A percentile compares a stretch with the other conserved stretches of the same genome.
These are phyloP conservation scores for Sutorius eximius DNA, from an alignment of 1,284 basidiomycete genomes.

Conservation along the genomic window DNA sequence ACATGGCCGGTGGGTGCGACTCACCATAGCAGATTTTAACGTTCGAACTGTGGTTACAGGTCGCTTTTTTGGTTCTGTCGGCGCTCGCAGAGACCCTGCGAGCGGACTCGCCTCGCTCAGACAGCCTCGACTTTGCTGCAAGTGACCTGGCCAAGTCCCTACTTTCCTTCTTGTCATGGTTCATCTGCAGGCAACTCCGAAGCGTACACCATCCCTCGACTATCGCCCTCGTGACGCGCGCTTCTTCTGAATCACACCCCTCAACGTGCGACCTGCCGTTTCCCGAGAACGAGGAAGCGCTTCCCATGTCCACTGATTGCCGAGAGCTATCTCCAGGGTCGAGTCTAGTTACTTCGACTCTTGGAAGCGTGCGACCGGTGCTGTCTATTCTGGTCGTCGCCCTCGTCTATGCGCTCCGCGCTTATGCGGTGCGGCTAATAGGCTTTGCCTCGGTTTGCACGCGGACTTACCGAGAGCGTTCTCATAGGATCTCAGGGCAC, in stretches of 20 bases:
- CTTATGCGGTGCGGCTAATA: conserved; percentile 20
- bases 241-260: conserved; percentile 4
- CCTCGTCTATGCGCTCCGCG: conserved; percentile 15
- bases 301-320: conserved; percentile 1
- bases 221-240: neutral
- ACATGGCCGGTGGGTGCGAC: conserved; percentile 11
- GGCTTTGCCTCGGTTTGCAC: neutral
- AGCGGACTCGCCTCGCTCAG: neutral
- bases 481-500: conserved; percentile 19
- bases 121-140: conserved; percentile 17
- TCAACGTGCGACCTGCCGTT: conserved; percentile 5
- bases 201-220: neutral
- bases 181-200: conserved; percentile 3
- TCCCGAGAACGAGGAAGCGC: conserved; percentile 5
- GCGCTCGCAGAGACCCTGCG: conserved; percentile 12
- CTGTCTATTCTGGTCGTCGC: conserved; percentile 18
- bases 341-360: neutral
- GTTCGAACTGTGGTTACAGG: conserved; percentile 8
- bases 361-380: conserved; percentile 12
- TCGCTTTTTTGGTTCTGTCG: conserved; percentile 17
- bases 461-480: conserved; percentile 1
- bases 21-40: neutral
- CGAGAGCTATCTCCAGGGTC: conserved; percentile 5
- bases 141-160: conserved; percentile 19
- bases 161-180: conserved; percentile 18